phyloP scores from a whole-genome alignment of 176 grass and related monocot genomes.

The Phyllostachys edulis region DNA sequence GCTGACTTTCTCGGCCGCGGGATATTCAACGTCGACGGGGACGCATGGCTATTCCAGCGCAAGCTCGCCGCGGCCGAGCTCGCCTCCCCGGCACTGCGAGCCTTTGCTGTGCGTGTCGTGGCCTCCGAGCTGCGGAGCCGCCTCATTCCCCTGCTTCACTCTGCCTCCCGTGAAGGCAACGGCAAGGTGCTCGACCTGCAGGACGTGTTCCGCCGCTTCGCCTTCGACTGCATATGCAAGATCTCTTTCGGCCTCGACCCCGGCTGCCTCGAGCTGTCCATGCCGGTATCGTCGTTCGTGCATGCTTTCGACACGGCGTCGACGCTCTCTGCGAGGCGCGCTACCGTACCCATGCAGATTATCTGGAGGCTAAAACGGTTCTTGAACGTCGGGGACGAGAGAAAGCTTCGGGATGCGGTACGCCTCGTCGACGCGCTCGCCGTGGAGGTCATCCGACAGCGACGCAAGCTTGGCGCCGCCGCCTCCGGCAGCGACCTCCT shows the following conservation, averaged over 20 bases:
- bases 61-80: slow-evolving; percentile 72
- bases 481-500: slow-evolving; percentile 63
- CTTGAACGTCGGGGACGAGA: slow-evolving; percentile 65
- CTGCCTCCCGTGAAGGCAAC: background rate
- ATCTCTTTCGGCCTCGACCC: slow-evolving; percentile 76
- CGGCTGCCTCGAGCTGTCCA: slow-evolving; percentile 55
- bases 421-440: slow-evolving; percentile 65
- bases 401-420: slow-evolving; percentile 46
- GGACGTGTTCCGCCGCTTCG: slow-evolving; percentile 73
- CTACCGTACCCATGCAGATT: slow-evolving; percentile 40
- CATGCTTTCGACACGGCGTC: slow-evolving; percentile 64
- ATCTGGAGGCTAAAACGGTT: slow-evolving; percentile 67
- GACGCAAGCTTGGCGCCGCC: slow-evolving; percentile 57
- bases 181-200: slow-evolving; percentile 67
- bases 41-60: slow-evolving; percentile 70
- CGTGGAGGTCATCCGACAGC: slow-evolving; percentile 58
- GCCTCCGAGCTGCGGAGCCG: slow-evolving; percentile 53
- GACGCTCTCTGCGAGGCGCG: slow-evolving; percentile 63
- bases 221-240: slow-evolving; percentile 86
- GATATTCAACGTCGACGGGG: slow-evolving; percentile 85
- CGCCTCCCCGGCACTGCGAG: slow-evolving; percentile 33
- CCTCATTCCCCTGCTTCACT: slow-evolving; percentile 64
- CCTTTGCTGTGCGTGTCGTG: slow-evolving; percentile 48
- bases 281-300: slow-evolving; percentile 61
- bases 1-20: slow-evolving; percentile 82